Percentiles rank a stretch among this genome's conserved stretches.
Conservation (phyloP, 495 filamentous ascomycete genomes). For the Trichoderma gamsii region DNA sequence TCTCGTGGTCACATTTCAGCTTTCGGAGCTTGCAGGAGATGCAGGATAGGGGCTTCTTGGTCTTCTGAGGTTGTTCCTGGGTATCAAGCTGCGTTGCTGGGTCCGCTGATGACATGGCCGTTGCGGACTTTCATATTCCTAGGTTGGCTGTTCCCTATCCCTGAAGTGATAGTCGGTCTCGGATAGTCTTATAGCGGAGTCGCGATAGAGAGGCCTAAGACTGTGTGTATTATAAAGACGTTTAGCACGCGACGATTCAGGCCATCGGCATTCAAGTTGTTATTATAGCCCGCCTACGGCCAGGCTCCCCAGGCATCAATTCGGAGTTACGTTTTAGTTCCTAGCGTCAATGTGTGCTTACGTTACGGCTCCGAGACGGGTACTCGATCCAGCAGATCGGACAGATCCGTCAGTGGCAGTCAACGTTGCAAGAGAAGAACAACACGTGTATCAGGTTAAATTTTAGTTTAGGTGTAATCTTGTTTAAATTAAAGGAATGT, state of each 20-base stretch:
- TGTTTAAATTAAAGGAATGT: no score
- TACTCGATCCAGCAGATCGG: not conserved
- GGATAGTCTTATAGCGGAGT: not conserved
- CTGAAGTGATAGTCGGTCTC: not conserved
- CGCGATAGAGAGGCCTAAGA: not conserved
- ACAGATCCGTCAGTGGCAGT: no score
- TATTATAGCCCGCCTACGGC: no score
- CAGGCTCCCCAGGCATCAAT: not conserved
- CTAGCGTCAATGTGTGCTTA: not conserved
- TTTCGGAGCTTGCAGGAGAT: conserved; percentile 55
- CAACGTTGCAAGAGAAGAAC: no score
- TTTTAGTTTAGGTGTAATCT: no score
- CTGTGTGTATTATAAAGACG: no score
- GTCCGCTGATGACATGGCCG: not conserved
- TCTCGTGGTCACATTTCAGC: conserved; percentile 58
- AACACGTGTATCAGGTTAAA: no score
- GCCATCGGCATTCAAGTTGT: no score
- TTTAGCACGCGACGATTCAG: no score
- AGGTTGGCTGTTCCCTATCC: not conserved
- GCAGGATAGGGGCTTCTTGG: conserved; percentile 44
- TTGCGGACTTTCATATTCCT: not conserved
- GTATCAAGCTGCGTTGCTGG: not conserved
- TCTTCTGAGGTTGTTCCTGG: not conserved
- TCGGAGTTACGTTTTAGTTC: not conserved
- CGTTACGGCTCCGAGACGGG: not conserved